These are phyloP conservation scores for Kregervanrija delftensis DNA, from an alignment of 805 yeast species.

Conservation along the genomic window DNA sequence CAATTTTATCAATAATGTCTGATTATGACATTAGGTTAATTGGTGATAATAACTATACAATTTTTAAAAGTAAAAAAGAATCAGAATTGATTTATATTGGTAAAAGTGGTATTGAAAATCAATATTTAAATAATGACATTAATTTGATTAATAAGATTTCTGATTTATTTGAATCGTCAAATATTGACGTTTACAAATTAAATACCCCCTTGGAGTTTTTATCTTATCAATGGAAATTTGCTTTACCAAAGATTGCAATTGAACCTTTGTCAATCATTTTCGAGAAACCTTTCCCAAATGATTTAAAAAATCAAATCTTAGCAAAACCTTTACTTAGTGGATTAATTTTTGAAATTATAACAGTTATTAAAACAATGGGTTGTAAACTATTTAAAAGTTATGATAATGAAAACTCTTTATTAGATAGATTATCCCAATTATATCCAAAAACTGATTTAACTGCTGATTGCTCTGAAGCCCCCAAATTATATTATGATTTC, in stretches of 20 bases:
- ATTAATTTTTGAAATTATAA: conserved; percentile 63
- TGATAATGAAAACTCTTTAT: conserved; percentile 57
- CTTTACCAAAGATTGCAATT: conserved; percentile 70
- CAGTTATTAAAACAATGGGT: conserved; percentile 71
- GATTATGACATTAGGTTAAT: conserved; percentile 49
- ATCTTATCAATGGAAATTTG: conserved; percentile 80
- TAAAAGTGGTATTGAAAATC: conserved; percentile 34
- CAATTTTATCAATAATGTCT: conserved; percentile 51
- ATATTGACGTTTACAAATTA: conserved; percentile 42
- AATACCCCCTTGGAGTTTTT: conserved; percentile 49
- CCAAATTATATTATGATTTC: conserved; percentile 62
- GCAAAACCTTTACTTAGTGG: conserved; percentile 86
- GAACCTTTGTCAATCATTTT: conserved; percentile 70
- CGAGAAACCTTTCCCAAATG: conserved; percentile 59
- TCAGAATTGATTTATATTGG: conserved; percentile 41
- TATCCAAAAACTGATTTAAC: conserved; percentile 30
- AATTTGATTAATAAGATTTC: conserved; percentile 31
- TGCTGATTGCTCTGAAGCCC: conserved; percentile 37
- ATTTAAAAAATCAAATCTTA: conserved; percentile 57
- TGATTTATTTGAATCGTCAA: conserved; percentile 31
- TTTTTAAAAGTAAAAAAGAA: conserved; percentile 33
- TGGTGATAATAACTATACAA: conserved; percentile 28
- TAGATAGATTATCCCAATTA: conserved; percentile 44
- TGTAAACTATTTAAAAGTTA: conserved; percentile 63
- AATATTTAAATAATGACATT: conserved; percentile 35